Conservation (phyloP, 1,139 yeast genomes). For the Scheffersomyces illinoinensis region DNA sequence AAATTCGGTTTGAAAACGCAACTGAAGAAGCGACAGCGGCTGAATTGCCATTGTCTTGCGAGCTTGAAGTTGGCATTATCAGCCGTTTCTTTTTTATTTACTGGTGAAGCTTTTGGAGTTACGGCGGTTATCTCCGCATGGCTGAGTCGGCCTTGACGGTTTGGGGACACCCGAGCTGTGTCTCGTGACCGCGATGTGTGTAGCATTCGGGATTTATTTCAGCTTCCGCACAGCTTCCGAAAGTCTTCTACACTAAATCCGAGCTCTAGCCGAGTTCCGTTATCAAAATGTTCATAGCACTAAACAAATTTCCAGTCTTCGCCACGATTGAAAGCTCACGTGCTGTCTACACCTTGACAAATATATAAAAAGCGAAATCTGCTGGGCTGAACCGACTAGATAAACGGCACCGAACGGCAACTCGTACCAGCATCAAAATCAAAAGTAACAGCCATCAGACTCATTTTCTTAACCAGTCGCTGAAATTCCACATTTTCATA, state of each 20-base stretch:
- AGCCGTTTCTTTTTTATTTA: background rate
- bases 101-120: background rate
- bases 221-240: background rate
- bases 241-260: background rate
- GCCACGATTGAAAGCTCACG: background rate
- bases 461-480: background rate
- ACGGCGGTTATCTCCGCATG: background rate
- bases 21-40: no score
- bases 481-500: background rate
- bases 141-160: background rate
- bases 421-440: background rate
- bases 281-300: background rate
- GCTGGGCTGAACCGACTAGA: background rate
- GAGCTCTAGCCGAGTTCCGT: background rate
- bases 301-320: background rate
- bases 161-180: background rate
- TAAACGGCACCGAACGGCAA: background rate
- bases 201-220: background rate
- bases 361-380: background rate
- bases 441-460: background rate
- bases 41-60: background rate
- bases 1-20: no score
- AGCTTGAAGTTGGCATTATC: background rate
- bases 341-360: background rate
- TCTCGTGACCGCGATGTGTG: background rate